phyloP scores from a whole-genome alignment of 768 basidiomycete species.

The Crucibulum laeve region DNA sequence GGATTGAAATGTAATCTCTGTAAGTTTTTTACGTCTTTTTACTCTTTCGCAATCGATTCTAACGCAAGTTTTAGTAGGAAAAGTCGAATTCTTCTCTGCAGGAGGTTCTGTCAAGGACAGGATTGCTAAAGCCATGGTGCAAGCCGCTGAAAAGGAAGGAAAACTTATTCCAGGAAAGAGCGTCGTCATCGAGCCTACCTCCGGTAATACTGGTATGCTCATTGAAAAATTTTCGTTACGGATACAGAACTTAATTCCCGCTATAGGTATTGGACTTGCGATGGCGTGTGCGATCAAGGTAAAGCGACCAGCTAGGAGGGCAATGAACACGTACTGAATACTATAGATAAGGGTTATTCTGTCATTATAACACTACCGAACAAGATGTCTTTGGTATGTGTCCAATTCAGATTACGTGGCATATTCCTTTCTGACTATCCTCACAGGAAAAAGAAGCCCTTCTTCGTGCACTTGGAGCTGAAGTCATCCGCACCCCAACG shows the following conservation, averaged over 20 bases:
- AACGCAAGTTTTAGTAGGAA: conserved; percentile 56
- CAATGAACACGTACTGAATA: conserved; percentile 57
- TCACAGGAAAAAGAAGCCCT: conserved; percentile 87
- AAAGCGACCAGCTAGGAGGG: conserved; percentile 11
- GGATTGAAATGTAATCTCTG: conserved; percentile 87
- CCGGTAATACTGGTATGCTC: conserved; percentile 83
- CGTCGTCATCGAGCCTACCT: conserved; percentile 93
- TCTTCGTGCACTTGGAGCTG: conserved; percentile 87
- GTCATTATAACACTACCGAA: conserved; percentile 88
- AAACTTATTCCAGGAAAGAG: conserved; percentile 82
- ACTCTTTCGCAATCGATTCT: not conserved
- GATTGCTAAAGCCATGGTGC: conserved; percentile 95
- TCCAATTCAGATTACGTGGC: not conserved
- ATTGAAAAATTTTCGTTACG: conserved; percentile 1
- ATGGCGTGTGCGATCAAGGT: conserved; percentile 95
- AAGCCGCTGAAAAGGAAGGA: conserved; percentile 88
- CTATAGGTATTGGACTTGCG: conserved; percentile 84
- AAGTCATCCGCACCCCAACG: conserved; percentile 91
- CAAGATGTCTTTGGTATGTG: conserved; percentile 83
- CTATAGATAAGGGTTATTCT: conserved; percentile 85
- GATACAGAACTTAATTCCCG: not conserved
- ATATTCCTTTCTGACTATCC: conserved; percentile 2
- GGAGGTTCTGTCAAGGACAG: conserved; percentile 96
- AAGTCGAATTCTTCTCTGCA: conserved; percentile 85
- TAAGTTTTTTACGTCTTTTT: conserved; percentile 33